These are phyloP conservation scores for Yarrowia sp. DNA, from an alignment of 805 yeast genomes.

Conservation along the genomic window DNA sequence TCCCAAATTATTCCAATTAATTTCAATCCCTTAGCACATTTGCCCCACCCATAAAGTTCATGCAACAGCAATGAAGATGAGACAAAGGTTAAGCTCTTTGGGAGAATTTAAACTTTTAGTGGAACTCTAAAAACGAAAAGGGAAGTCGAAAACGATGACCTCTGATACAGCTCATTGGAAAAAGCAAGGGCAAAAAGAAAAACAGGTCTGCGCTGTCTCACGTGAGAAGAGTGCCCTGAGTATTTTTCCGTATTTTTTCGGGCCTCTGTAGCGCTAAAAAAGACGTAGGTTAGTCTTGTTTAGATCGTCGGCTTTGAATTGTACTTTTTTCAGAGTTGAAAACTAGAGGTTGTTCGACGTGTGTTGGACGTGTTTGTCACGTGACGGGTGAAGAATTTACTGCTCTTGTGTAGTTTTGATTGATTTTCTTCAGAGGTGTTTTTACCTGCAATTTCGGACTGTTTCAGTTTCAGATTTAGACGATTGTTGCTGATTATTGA, in stretches of 20 bases:
- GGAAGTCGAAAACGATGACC: neutral
- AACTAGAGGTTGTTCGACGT: neutral
- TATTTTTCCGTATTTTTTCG: neutral
- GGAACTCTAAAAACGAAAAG: neutral
- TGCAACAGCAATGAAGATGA: conserved; percentile 22
- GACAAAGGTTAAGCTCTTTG: neutral
- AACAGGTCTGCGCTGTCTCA: neutral
- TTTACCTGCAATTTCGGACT: no score
- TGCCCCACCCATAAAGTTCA: neutral
- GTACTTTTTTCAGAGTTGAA: neutral
- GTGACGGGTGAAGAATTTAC: no score
- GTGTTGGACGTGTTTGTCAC: neutral
- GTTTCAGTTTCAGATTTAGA: no score
- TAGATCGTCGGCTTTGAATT: neutral
- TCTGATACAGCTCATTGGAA: neutral
- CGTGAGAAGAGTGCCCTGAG: neutral
- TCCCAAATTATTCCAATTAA: no score
- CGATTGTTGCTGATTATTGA: no score
- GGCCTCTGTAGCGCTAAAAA: no score
- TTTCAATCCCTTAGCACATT: no score
- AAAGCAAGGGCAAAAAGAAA: neutral
- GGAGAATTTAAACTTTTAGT: neutral
- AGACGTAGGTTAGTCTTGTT: no score
- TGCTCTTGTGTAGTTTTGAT: no score
- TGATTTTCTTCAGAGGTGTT: no score